Evolutionary conservation across 108 stramenopile species (phyloP), one percentile per base, ranked within the genome.

Genomic region (Cyclotella choctawhatcheeana): DNA sequence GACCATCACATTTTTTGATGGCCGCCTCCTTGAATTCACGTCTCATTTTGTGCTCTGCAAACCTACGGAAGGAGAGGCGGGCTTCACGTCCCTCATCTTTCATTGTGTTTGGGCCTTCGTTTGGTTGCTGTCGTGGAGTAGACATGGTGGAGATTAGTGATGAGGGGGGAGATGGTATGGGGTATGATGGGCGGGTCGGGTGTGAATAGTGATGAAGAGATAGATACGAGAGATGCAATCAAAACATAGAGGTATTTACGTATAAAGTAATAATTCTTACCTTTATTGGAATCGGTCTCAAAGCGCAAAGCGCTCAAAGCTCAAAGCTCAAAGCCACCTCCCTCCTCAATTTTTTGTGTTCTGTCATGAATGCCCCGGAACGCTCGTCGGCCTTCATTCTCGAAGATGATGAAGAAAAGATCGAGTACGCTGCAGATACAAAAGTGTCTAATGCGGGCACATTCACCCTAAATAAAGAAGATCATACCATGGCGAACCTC

Each of bases 401-500:
- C 20, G 92, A 93, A 63, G 92, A 96, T 59, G 92, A 85, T 0
- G 92, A 93, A 77, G 68, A 78, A 35, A 95, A 93, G 58, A 80
- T 95, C 58, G 86, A 79, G 30, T 97, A 97, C 79, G 59, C 78
- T 31, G 80, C 85, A 1, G 96, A 97, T 71, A 94, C 95, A 8
- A 97, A 97, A 78, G 90, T 95, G 16, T 81, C 94, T 32, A 96
- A 97, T 60, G 94, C 97, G 0, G 98, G 98, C 26, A 97, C 95
- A 20, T 97, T 98, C 67, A 88, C 88, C 50, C 86, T 98, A 67
- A 97, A 96, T 76, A 97, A 97, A 65, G 98, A 98, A 82, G 98
- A 98, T 79, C 98, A 98, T 76, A 98, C 98, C 0, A 64, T 98
- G 16, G 93, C 89, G 0, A 98, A 98, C 67, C 80, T 98, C 24